phyloP scores from a whole-genome alignment of 495 filamentous ascomycete species.

The Tuber microsphaerosporum region DNA sequence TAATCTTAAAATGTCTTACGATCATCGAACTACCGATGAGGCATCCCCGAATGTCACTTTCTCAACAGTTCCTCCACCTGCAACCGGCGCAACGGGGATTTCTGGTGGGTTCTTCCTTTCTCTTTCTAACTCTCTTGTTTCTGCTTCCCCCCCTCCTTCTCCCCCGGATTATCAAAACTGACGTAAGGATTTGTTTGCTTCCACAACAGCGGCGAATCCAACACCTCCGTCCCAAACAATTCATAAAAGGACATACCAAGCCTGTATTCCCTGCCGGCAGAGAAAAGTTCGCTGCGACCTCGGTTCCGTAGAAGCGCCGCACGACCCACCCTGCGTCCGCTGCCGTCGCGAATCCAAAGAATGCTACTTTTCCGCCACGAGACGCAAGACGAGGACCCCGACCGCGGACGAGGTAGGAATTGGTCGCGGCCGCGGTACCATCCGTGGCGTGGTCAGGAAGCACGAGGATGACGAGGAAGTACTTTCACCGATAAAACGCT shows the following conservation, averaged over 20 bases:
- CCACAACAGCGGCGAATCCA: background rate
- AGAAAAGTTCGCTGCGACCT: slow-evolving; percentile 92
- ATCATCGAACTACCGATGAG: background rate
- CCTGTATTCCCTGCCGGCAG: slow-evolving; percentile 83
- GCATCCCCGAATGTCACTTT: background rate
- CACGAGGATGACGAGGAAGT: slow-evolving; percentile 27
- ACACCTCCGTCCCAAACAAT: slow-evolving; percentile 25
- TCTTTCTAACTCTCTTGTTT: background rate
- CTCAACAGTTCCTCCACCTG: background rate
- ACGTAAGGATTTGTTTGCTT: background rate
- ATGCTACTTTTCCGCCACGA: slow-evolving; percentile 93
- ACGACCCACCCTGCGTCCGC: slow-evolving; percentile 87
- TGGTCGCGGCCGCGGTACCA: slow-evolving; percentile 51
- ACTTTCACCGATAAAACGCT: slow-evolving; percentile 17
- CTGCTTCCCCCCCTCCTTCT: background rate
- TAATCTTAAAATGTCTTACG: background rate
- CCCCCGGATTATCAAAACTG: background rate
- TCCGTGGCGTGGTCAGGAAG: slow-evolving; percentile 45
- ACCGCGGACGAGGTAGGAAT: slow-evolving; percentile 48
- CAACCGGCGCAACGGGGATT: background rate
- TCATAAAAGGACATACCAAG: slow-evolving; percentile 55
- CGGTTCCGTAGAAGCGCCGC: slow-evolving; percentile 87
- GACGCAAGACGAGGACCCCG: slow-evolving; percentile 80
- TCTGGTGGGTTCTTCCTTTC: slow-evolving; percentile 1
- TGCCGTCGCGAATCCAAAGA: slow-evolving; percentile 76